Base-by-base conservation (phyloP, 306 rosid genomes). In the Ziziphus jujuba region DNA sequence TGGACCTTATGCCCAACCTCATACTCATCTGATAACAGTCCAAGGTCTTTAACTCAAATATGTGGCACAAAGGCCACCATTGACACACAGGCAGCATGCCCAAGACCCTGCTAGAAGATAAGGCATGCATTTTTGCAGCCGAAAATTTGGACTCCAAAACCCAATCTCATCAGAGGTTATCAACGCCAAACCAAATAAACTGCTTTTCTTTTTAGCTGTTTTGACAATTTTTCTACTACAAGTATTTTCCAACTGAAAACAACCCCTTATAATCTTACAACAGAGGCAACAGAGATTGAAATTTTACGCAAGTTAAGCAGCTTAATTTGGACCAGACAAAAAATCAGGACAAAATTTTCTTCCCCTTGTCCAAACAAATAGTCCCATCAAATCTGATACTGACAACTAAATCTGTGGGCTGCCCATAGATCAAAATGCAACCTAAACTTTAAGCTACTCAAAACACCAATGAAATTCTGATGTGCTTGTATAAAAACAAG, bases 351-450 rank as follows among this genome's bases (percentile, higher is more conserved):
- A 60, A 15, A 35, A 67, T 48, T 45, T 61, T n/a, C 38, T 22
- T 15, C 24, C 0, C 58, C 49, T 65, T 60, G 51, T 67, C 59
- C 71, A 9, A 16, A 22, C 70, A 2, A 40, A 25, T 5, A 16
- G 60, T 47, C 48, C 38, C 8, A n/a, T 75, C 79, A 62, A 50
- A 67, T 61, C 63, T n/a, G 71, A 67, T 49, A 59, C 58, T 28
- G 62, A 56, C 78, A 61, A 22, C 50, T 49, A 38, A 45, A 33
- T 52, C 63, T 4, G 9, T 14, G 7, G 23, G 51, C 45, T 51
- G 28, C 51, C 68, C 53, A 22, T 23, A 23, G 59, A 40, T 57
- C 43, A 44, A 52, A 28, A 17, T 58, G 63, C 63, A 23, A 59
- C 28, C 31, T 47, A 5, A 23, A 7, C 25, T 14, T 9, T 31